Base-by-base conservation (phyloP, 495 filamentous ascomycete genomes). In the Acidiella bohemica region DNA sequence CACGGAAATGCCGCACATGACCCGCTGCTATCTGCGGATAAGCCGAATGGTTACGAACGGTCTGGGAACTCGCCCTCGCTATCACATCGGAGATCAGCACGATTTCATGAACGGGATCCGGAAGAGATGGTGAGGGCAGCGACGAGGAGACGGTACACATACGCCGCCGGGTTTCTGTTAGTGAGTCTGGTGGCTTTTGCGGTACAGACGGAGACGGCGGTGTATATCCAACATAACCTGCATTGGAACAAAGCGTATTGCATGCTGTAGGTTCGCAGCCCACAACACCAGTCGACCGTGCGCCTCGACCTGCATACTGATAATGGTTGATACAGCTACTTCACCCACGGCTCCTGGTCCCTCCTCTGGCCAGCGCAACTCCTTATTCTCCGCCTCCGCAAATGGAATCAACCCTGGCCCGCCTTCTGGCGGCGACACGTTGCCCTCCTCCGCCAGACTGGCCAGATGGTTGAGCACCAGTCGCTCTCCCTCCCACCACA, bases 201-300 rank as follows among this genome's bases (percentile, higher is more conserved):
- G 22, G 63, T 94, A 4, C 90, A 97, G 67, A 95, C 90, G 5
- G 87, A 94, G 66, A 85, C 93, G 11, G 86, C 90, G 3, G 76
- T 86, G 6, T 87, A 94, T 57, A 85, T 97, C 28, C 84, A 94
- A 58, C 74, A 84, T 59, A 76, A 86, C 28, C 57, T 94, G 42
- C 68, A 74, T 23, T 97, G 90, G 90, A 75, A 88, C 56, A 96
- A 97, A 63, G 79, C 88, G 18, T 97, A 95, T 66, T 86, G 80
- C 67, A 97, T 97, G 90, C 70, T 97, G 71, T 97, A 65, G 67
- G 73, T 71, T 47, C 29, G 36, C 31, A 29, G 27, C 12, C 23
- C 39, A 14, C 21, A 10, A 18, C n/a, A n/a, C n/a, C n/a, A n/a
- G n/a, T 5, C 16, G 6, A 2, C 32, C 27, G 9, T 5, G 16